Evolutionary conservation across 2,329 filamentous ascomycete genomes (phyloP).

Genomic region (Aspergillus luchuensis): DNA sequence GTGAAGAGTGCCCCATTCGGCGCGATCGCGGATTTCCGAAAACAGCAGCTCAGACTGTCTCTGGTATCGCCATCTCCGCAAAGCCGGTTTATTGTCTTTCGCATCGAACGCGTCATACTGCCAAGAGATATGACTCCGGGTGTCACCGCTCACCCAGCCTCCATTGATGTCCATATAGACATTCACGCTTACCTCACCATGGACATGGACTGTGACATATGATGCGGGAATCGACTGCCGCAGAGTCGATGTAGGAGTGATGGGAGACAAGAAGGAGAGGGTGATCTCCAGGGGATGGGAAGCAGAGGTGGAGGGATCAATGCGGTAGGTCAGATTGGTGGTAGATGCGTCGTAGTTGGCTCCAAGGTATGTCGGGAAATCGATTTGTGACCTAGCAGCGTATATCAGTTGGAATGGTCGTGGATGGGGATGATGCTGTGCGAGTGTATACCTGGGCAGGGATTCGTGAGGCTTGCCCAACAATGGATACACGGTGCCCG

Average conservation of each 20-base stretch:
- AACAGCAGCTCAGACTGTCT: constrained; percentile 64
- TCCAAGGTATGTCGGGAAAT: constrained; percentile 61
- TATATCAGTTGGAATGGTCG: not conserved
- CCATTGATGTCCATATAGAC: constrained; percentile 69
- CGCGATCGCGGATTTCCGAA: constrained; percentile 71
- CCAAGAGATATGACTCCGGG: constrained; percentile 71
- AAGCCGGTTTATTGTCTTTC: constrained; percentile 39
- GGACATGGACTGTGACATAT: constrained; percentile 71
- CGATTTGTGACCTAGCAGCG: constrained; percentile 51
- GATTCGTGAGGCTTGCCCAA: constrained; percentile 68
- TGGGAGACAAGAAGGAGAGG: constrained; percentile 71
- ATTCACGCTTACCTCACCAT: constrained; percentile 65
- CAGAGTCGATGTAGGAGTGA: constrained; percentile 78
- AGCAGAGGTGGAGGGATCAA: constrained; percentile 48
- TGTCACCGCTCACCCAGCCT: constrained; percentile 79
- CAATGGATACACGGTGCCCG: constrained; percentile 64
- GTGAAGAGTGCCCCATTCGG: constrained; percentile 81
- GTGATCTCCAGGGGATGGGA: constrained; percentile 54
- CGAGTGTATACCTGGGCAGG: constrained; percentile 47
- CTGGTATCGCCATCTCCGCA: constrained; percentile 48
- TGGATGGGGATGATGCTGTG: not conserved
- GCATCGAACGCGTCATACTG: constrained; percentile 54
- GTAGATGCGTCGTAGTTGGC: constrained; percentile 69
- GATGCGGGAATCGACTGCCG: constrained; percentile 80
- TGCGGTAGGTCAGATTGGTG: constrained; percentile 67